Percentiles rank a stretch among this genome's conserved stretches.
phyloP scores from a whole-genome alignment of 2,329 filamentous ascomycete species.

The Coniosporium tulheliwenetii region DNA sequence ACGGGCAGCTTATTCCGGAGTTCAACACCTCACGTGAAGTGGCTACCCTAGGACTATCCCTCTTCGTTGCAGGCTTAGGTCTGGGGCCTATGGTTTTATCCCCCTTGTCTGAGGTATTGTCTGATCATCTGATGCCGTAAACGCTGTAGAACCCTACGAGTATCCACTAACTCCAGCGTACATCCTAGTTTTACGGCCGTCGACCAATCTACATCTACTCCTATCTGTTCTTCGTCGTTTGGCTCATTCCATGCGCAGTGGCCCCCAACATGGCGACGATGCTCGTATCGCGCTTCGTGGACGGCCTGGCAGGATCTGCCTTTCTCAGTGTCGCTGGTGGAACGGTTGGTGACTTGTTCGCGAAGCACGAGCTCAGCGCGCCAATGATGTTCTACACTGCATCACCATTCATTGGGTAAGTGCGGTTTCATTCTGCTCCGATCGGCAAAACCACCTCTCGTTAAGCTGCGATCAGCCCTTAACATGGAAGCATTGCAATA shows the following conservation, averaged over 20 bases:
- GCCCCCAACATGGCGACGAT: slow-evolving; percentile 71
- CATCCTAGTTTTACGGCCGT: slow-evolving; percentile 57
- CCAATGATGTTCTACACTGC: slow-evolving; percentile 66
- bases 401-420: slow-evolving; percentile 32
- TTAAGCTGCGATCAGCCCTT: no score
- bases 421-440: not conserved
- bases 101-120: slow-evolving; percentile 32
- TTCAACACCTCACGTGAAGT: slow-evolving; percentile 57
- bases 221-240: slow-evolving; percentile 61
- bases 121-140: not conserved
- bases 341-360: slow-evolving; percentile 70
- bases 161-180: not conserved
- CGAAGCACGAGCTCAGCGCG: slow-evolving; percentile 49
- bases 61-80: slow-evolving; percentile 65
- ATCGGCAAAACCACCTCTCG: no score
- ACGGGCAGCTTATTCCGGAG: slow-evolving; percentile 58
- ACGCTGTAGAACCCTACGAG: not conserved
- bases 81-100: slow-evolving; percentile 40
- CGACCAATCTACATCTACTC: slow-evolving; percentile 65
- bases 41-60: slow-evolving; percentile 64
- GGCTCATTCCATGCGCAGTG: slow-evolving; percentile 67
- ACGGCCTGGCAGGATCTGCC: slow-evolving; percentile 46
- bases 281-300: slow-evolving; percentile 62
- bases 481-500: no score
- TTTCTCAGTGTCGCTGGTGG: slow-evolving; percentile 61